These are phyloP conservation scores for Pythium plurisporium DNA, from an alignment of 352 stramenopile genomes.

Conservation along the genomic window DNA sequence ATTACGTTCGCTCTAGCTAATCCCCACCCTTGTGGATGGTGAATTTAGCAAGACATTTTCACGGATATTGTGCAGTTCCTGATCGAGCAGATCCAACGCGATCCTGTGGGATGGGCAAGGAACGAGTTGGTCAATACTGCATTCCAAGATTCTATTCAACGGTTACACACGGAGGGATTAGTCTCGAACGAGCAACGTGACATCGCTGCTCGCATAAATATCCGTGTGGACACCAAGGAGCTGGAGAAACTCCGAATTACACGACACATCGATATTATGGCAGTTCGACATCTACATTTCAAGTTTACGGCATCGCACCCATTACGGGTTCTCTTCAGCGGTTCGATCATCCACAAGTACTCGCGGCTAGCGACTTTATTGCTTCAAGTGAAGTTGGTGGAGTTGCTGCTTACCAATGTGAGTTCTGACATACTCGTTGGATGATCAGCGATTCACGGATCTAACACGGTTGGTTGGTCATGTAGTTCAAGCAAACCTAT, in stretches of 20 bases:
- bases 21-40: neutral
- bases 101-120: constrained; percentile 54
- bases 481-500: constrained; percentile 57
- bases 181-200: constrained; percentile 32
- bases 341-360: constrained; percentile 57
- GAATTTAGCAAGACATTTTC: constrained; percentile 64
- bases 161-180: constrained; percentile 38
- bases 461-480: neutral
- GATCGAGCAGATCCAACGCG: constrained; percentile 45
- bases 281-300: constrained; percentile 55
- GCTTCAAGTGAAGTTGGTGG: constrained; percentile 62
- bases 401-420: constrained; percentile 55
- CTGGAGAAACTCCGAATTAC: constrained; percentile 31
- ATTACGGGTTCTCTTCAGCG: constrained; percentile 57
- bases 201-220: constrained; percentile 39
- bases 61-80: constrained; percentile 39
- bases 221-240: constrained; percentile 47
- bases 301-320: constrained; percentile 43
- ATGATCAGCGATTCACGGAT: too few relatives aligned
- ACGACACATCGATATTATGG: constrained; percentile 47
- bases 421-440: neutral
- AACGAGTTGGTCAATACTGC: constrained; percentile 50
- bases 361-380: constrained; percentile 49
- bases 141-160: constrained; percentile 50
- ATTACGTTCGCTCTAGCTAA: neutral